Base-by-base conservation (phyloP, 2,329 filamentous ascomycete species). In the Pseudogymnoascus sp. region DNA sequence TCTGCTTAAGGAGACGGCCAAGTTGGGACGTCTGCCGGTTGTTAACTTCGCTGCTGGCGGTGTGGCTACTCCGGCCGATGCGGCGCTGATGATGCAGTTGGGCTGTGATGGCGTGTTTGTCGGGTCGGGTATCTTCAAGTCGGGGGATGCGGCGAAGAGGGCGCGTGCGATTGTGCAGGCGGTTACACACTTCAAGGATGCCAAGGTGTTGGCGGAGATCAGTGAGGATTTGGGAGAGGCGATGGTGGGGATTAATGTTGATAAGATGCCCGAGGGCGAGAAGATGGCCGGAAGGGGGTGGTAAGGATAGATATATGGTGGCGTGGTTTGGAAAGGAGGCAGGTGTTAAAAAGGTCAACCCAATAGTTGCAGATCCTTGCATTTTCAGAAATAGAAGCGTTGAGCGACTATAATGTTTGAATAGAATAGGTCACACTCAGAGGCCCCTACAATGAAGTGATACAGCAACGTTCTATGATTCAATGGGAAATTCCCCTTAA, bases 21-120 rank as follows among this genome's bases (percentile, higher is more conserved):
- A 92, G 80, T 82, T 95, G 67, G 92, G 92, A 45, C 83, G 94
- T 60, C 80, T 99, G 62, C 94, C 94, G 2, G 93, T 97, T 0
- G 94, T 99, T 67, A 97, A 97, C 82, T 97, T 99, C 70, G 94
- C 94, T 0, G 94, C 94, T 3, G 94, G 94, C n/a, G 94, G 94
- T 63, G 90, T 99, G n/a, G 94, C 94, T n/a, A 99, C 94, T 0
- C 94, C 94, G 0, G 94, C 94, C 0, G 94, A 99, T 76, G 94
- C 94, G 0, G 94, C 94, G 2, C 81, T 99, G 79, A 91, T 99
- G 93, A 99, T 99, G 94, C 93, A 97, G 82, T 81, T 99, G 67
- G 94, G 94, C 64, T 97, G 94, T 73, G 94, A 99, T 72, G 94
- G 94, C 63, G 94, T 99, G 36, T 99, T 99, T 73, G 94, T 99